Base-by-base conservation (phyloP, 441 rosid species). In the Arabidopsis lyrata region DNA sequence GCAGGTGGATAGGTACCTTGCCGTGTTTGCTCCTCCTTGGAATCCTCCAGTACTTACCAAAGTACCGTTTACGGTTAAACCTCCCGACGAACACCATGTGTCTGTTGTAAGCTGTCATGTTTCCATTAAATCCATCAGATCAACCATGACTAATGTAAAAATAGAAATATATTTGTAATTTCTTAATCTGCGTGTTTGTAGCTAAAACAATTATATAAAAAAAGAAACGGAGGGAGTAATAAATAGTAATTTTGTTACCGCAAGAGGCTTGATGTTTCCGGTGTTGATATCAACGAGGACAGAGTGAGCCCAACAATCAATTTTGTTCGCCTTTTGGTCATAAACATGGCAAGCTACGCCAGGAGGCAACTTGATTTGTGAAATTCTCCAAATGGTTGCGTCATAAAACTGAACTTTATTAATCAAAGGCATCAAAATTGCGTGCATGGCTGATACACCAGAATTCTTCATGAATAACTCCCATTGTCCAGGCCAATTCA, bases 391-490 rank as follows among this genome's bases (percentile, higher is more conserved):
- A 62, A 88, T 79, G 1, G 97, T 91, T 47, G 97, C 85, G 32
- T 93, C 97, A 24, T 83, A 91, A 85, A 87, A 89, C 66, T 89
- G 71, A 13, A 80, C 88, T 78, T 85, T 82, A 68, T 87, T 75
- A 56, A 72, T 67, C 44, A 83, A 68, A 0, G 97, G 97, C 74
- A 91, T 82, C 64, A 93, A 68, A 22, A 89, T 81, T 2, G 87
- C 44, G 54, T 93, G 97, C 97, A 91, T 93, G 2, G 92, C 91
- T 0, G 96, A 91, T 18, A 91, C 92, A 2, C 97, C 98, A 0
- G 97, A 83, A 34, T 67, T 87, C 12, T 59, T 1, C 3, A 81
- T 34, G 53, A 82, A 83, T 8, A 93, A 2, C 78, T 86, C 84
- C 96, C 94, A 88, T 14, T 54, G 11, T 9, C 98, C 93, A 1